Percentiles rank a stretch among this genome's conserved stretches.
Evolutionary conservation across 2,329 filamentous ascomycete genomes (phyloP).

Genomic region (Neonectria coccinea): DNA sequence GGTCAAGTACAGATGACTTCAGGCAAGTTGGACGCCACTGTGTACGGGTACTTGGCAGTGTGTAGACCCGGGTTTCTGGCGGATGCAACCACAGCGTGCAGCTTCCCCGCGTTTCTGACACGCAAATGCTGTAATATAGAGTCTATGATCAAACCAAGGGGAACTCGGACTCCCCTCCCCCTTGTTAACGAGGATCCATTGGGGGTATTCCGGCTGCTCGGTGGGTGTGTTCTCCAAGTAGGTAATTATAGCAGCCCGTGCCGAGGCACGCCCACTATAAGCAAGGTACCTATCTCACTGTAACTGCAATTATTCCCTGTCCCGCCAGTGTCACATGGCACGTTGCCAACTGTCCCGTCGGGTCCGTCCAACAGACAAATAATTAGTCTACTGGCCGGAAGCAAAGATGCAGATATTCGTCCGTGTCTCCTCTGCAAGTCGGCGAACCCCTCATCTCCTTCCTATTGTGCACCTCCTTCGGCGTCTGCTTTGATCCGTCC

Average conservation of each 20-base stretch:
- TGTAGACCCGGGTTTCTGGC: not conserved
- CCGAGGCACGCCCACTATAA: not conserved
- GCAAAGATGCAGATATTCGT: not conserved
- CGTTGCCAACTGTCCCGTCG: no score
- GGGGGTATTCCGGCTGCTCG: not conserved
- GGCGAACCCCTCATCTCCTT: conserved; percentile 4
- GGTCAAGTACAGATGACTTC: no score
- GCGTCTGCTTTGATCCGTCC: conserved; percentile 3
- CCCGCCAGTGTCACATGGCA: not conserved
- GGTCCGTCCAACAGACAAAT: not conserved
- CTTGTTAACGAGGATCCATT: not conserved
- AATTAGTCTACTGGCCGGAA: not conserved
- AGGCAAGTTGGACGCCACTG: no score
- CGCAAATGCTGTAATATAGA: no score
- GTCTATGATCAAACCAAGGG: not conserved
- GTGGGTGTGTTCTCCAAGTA: no score
- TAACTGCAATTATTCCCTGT: not conserved
- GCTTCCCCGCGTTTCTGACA: not conserved
- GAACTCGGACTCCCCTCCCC: not conserved
- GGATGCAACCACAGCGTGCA: not conserved
- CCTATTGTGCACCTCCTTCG: not conserved
- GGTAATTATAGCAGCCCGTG: not conserved
- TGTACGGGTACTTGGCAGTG: no score
- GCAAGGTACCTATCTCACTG: no score
- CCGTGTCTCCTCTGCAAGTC: not conserved